Evolutionary conservation across 805 yeast genomes (phyloP), one percentile per base, ranked within the genome.

Genomic region (Lipomyces sp.): DNA sequence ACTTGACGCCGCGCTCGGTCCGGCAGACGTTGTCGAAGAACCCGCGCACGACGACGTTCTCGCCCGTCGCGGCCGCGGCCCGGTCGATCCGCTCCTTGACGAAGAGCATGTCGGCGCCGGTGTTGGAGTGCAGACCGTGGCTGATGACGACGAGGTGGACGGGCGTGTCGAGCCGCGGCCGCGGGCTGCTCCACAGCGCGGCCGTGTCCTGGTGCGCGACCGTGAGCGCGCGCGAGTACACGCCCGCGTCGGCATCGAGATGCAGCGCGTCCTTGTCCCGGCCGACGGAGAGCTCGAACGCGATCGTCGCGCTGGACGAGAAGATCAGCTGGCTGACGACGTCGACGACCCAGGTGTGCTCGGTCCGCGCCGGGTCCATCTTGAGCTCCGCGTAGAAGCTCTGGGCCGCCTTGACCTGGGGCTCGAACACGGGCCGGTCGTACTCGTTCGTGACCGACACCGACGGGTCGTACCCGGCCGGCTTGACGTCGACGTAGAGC

Each of bases 101-200:
- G 61, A 83, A 90, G 18, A 86, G 74, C 95, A 93, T 80, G 67
- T 93, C 98, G 10, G 95, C 88, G 1, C 93, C 83, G 3, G 83
- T 78, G 62, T 90, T 93, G 1, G 97, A 86, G 63, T 88, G 95
- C 23, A 93, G 75, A 0, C 98, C 98, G 66, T 93, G 98, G 0
- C 96, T 88, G 11, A 90, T 60, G 3, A 93, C 74, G 2, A 91
- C 93, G 49, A 93, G 70, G 71, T 93, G 98, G 13, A 83, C 78
- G 0, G 95, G 93, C 50, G 69, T 66, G 4, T 70, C 61, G 0
- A 74, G 70, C 10, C 69, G 58, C 1, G 71, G 74, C 1, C 80
- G 76, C 0, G 95, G 93, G 34, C 74, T 64, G 64, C 80, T 78
- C 97, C 98, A 93, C 29, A 91, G 63, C 47, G 81, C 84, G 2